Evolutionary conservation across 2,329 filamentous ascomycete species (phyloP), one percentile per base, ranked within the genome.

Genomic region (Paecilomyces variotii): DNA sequence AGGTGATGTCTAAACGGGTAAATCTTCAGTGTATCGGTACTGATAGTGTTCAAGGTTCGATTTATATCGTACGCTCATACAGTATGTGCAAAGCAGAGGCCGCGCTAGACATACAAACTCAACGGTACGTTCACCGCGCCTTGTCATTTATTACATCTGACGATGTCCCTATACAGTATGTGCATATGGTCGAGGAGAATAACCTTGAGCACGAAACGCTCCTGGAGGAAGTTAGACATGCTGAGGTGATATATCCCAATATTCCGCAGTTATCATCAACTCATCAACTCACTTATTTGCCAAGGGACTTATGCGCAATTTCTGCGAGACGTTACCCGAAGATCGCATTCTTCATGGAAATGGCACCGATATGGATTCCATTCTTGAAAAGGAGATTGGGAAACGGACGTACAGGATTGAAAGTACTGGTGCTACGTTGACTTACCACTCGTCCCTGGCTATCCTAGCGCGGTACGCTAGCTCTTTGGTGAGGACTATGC

Each of bases 31-130:
- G 39, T 45, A 19, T 9, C 7, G 19, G 7, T 45, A 19, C 39
- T 45, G 39, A 45, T 19, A 2, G n/a, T 9, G 1, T 34, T 24
- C 10, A 53, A 76, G 92, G 1, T 99, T 97, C 67, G 91, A 97
- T 69, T 82, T 96, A 2, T 96, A 91, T 73, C 81, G 82, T 10
- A 97, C 93, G 0, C 86, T 96, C 72, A 97, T 97, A 56, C 90
- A 96, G 68, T 97, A 97, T 69, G 87, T 97, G 24, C 94, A 99
- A 72, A 97, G 92, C 12, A 84, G 91, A 62, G 94, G 94, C 0
- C 84, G 94, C 57, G 94, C 94, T 11, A 84, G 94, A 45, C 88
- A 91, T 66, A 73, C 76, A 0, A 82, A 87, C 57, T 97, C 94
- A 0, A 86, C 83, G 53, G 76, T 75, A 66, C 59, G 64, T 28